phyloP scores from a whole-genome alignment of 345 rosid genomes.

The Hibiscus trionum region DNA sequence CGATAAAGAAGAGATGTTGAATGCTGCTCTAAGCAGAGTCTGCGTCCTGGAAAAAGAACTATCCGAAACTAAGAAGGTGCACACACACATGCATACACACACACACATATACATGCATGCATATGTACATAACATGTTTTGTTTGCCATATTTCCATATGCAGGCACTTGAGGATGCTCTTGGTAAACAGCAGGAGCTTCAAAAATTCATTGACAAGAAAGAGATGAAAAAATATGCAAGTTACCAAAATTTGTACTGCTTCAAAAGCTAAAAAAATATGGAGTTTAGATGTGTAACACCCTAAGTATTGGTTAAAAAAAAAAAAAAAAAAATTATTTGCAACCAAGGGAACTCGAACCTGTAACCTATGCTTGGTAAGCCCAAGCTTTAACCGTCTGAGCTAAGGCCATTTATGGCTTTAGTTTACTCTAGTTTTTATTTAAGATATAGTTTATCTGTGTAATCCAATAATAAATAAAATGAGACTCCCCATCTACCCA shows the following conservation, averaged over 20 bases:
- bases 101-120: not conserved
- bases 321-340: no score
- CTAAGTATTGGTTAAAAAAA: no score
- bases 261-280: not conserved
- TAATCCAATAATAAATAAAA: no score
- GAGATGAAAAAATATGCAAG: conserved; percentile 34
- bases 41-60: conserved; percentile 53
- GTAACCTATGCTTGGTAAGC: no score
- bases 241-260: conserved; percentile 11
- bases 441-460: no score
- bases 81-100: not conserved
- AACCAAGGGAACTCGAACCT: no score
- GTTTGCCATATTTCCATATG: not conserved
- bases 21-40: conserved; percentile 52
- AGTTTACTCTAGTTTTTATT: no score
- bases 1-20: conserved; percentile 65
- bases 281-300: no score
- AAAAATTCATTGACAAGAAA: conserved; percentile 41
- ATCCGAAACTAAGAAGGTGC: conserved; percentile 61
- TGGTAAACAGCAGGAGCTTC: conserved; percentile 36
- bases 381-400: no score
- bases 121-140: not conserved
- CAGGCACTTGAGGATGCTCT: conserved; percentile 53
- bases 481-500: no score
- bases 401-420: no score